A percentile compares a stretch with the other conserved stretches of the same genome.
These are phyloP conservation scores for Paraurostyla sp. DNA, from an alignment of 73 alveolate genomes.

Conservation along the genomic window DNA sequence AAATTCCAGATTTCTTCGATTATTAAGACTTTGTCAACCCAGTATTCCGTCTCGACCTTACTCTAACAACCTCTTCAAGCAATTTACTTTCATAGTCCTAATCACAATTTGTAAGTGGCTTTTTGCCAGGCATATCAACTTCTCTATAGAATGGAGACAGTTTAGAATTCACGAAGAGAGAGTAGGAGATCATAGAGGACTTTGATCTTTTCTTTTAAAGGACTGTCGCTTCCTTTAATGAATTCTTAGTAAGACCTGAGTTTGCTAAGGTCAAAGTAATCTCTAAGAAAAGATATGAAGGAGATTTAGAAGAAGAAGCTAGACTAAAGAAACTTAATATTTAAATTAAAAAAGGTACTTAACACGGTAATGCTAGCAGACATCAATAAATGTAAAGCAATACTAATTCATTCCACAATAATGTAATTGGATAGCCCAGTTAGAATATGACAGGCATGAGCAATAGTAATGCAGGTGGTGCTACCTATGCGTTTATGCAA, in stretches of 20 bases:
- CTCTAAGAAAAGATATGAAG: constrained; percentile 61
- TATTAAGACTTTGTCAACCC: constrained; percentile 63
- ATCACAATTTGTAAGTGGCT: constrained; percentile 18
- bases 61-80: background rate
- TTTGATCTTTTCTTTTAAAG: constrained; percentile 27
- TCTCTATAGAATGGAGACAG: constrained; percentile 8
- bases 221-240: constrained; percentile 53
- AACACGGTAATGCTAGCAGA: too few relatives aligned
- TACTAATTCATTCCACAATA: background rate
- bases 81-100: background rate
- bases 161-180: constrained; percentile 46
- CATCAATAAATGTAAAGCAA: too few relatives aligned
- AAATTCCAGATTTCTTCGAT: constrained; percentile 56
- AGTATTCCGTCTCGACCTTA: constrained; percentile 53
- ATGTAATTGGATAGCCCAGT: background rate
- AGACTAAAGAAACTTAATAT: constrained; percentile 40
- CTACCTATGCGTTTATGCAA: too few relatives aligned
- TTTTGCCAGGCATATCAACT: background rate
- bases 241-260: constrained; percentile 64
- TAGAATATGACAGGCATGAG: background rate
- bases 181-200: constrained; percentile 42
- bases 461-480: constrained; percentile 22
- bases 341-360: background rate
- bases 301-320: constrained; percentile 72
- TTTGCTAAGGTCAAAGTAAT: constrained; percentile 63